Percentiles rank a stretch among this genome's conserved stretches.
These are phyloP conservation scores for Grosmannia serpens DNA, from an alignment of 2,329 filamentous ascomycete species.

Conservation along the genomic window DNA sequence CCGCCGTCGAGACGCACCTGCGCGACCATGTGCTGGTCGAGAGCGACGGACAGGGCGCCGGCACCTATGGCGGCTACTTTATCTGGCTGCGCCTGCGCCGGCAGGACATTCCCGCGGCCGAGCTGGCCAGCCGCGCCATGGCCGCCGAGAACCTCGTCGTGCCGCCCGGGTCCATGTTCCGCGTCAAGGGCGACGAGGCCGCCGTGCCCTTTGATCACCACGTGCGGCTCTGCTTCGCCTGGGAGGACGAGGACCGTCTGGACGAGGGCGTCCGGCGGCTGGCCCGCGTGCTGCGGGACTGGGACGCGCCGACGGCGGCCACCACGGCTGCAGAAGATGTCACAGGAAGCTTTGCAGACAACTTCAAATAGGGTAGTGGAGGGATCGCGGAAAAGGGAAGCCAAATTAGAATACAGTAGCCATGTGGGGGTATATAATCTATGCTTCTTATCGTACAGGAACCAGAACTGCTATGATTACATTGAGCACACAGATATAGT, in stretches of 20 bases:
- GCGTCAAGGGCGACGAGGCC: conserved; percentile 46
- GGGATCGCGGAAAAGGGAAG: background rate
- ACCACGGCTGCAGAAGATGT: background rate
- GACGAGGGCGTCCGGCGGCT: conserved; percentile 50
- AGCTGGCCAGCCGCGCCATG: conserved; percentile 45
- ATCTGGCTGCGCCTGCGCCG: conserved; percentile 61
- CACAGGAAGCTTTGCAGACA: background rate
- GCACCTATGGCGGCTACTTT: conserved; percentile 71
- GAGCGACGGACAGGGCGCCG: conserved; percentile 22
- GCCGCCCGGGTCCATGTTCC: conserved; percentile 58
- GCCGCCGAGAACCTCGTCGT: conserved; percentile 55
- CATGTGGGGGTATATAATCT: background rate
- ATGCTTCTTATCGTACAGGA: background rate
- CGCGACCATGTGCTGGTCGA: conserved; percentile 15
- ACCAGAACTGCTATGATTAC: background rate
- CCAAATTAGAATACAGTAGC: background rate
- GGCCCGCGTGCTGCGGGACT: conserved; percentile 14
- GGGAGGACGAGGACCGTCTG: conserved; percentile 54
- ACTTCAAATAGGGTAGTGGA: conserved; percentile 6
- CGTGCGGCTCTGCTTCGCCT: conserved; percentile 60
- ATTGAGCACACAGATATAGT: no score
- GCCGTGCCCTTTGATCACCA: conserved; percentile 44
- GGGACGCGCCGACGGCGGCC: conserved; percentile 23
- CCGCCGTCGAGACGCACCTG: conserved; percentile 48
- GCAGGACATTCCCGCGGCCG: conserved; percentile 34